A percentile compares a stretch with the other conserved stretches of the same genome.
Evolutionary conservation across 305 asterid genomes (phyloP).

Genomic region (Coffea humblotiana): DNA sequence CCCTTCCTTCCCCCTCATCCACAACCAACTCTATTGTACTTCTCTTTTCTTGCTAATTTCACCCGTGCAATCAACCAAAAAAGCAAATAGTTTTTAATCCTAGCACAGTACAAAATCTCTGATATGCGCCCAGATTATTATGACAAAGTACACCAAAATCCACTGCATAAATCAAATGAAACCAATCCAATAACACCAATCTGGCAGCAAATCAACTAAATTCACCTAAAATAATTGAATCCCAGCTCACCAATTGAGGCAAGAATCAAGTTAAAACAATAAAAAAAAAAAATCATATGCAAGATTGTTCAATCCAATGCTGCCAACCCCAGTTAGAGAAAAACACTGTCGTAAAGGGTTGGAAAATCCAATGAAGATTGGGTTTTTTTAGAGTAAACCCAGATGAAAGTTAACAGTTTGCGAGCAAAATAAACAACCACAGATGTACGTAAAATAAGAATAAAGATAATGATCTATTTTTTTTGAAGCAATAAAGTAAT

Average conservation of each 20-base stretch:
- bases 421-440: neutral
- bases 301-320: conserved; percentile 29
- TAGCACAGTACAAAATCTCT: neutral
- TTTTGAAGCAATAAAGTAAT: neutral
- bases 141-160: conserved; percentile 5
- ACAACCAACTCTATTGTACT: conserved; percentile 25
- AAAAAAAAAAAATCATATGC: conserved; percentile 8
- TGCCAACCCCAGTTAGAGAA: conserved; percentile 15
- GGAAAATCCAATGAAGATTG: conserved; percentile 11
- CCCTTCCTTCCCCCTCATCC: conserved; percentile 45
- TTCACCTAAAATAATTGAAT: conserved; percentile 9
- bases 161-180: conserved; percentile 9
- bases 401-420: conserved; percentile 4
- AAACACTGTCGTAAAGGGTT: neutral
- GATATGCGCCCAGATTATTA: neutral
- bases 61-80: conserved; percentile 15
- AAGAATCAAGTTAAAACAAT: conserved; percentile 17
- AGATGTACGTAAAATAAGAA: neutral
- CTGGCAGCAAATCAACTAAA: conserved; percentile 24
- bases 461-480: neutral
- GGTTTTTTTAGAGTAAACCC: conserved; percentile 18
- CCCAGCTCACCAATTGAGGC: conserved; percentile 30
- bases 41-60: conserved; percentile 8
- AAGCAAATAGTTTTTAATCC: neutral
- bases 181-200: conserved; percentile 18